These are phyloP conservation scores for Jackrogersella minutella DNA, from an alignment of 495 filamentous ascomycete species.

Conservation along the genomic window DNA sequence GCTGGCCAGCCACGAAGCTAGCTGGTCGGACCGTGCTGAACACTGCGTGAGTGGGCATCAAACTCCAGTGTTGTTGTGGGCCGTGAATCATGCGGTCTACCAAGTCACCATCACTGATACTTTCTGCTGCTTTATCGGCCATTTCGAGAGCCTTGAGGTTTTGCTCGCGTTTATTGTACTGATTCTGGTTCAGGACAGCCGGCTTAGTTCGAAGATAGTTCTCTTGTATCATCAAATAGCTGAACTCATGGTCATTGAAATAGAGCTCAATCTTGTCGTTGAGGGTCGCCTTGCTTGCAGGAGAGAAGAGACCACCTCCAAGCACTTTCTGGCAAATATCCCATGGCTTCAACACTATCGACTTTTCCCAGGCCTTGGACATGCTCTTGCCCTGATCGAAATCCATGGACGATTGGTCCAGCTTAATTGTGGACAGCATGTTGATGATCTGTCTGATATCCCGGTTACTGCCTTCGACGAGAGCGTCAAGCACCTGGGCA, in stretches of 20 bases:
- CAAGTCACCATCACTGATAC: slow-evolving; percentile 96
- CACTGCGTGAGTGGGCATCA: slow-evolving; percentile 97
- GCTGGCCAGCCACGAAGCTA: slow-evolving; percentile 84
- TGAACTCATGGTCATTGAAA: slow-evolving; percentile 99
- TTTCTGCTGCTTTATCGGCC: slow-evolving; percentile 84
- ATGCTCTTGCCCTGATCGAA: slow-evolving; percentile 87
- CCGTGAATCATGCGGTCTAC: slow-evolving; percentile 99
- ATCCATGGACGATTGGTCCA: slow-evolving; percentile 80
- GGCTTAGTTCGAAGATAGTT: slow-evolving; percentile 91
- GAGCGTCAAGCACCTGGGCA: slow-evolving; percentile 83
- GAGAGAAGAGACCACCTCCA: slow-evolving; percentile 83
- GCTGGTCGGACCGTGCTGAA: slow-evolving; percentile 94
- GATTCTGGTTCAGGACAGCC: slow-evolving; percentile 64
- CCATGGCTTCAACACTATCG: slow-evolving; percentile 95
- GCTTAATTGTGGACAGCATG: slow-evolving; percentile 93
- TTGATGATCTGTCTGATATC: slow-evolving; percentile 99
- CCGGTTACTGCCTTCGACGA: slow-evolving; percentile 92
- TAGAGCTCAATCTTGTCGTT: slow-evolving; percentile 99
- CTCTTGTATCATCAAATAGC: slow-evolving; percentile 96
- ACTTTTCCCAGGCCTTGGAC: slow-evolving; percentile 98
- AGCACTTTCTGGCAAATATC: slow-evolving; percentile 95
- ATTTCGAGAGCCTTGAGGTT: slow-evolving; percentile 84
- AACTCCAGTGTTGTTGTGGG: slow-evolving; percentile 94
- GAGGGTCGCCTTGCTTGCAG: slow-evolving; percentile 79
- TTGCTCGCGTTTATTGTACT: slow-evolving; percentile 63